These are phyloP conservation scores for Elsinoe ampelina DNA, from an alignment of 2,329 filamentous ascomycete species.

Conservation along the genomic window DNA sequence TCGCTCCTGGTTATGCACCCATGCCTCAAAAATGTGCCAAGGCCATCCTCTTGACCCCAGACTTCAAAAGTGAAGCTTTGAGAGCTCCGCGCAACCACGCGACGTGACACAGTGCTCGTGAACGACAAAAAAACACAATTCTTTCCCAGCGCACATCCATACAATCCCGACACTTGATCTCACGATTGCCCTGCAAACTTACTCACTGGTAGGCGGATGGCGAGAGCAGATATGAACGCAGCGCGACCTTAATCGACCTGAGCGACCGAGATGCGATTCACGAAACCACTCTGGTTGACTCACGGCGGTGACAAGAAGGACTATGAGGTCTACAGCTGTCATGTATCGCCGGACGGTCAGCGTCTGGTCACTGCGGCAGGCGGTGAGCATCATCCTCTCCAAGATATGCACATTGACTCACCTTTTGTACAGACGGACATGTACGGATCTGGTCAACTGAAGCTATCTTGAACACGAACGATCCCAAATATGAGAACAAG, in stretches of 20 bases:
- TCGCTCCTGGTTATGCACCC: too few species aligned
- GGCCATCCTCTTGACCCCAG: not conserved
- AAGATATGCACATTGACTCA: not conserved
- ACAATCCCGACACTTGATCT: too few species aligned
- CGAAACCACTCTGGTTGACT: slow-evolving; percentile 92
- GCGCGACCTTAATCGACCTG: not conserved
- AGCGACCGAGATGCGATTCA: slow-evolving; percentile 46
- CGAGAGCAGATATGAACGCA: not conserved
- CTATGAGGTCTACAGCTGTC: slow-evolving; percentile 96
- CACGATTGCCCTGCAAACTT: not conserved
- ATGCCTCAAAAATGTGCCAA: too few species aligned
- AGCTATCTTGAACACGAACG: slow-evolving; percentile 72
- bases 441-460: slow-evolving; percentile 98
- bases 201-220: not conserved
- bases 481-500: slow-evolving; percentile 55
- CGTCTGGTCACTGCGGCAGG: slow-evolving; percentile 89
- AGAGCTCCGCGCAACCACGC: not conserved
- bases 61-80: not conserved
- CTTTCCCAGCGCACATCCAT: too few species aligned
- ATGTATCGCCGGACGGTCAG: slow-evolving; percentile 88
- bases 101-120: not conserved
- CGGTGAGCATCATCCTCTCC: slow-evolving; percentile 45
- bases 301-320: slow-evolving; percentile 97
- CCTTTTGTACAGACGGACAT: slow-evolving; percentile 61
- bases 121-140: too few species aligned